Base-by-base conservation (phyloP, 2,329 filamentous ascomycete genomes). In the Balansia obtecta region DNA sequence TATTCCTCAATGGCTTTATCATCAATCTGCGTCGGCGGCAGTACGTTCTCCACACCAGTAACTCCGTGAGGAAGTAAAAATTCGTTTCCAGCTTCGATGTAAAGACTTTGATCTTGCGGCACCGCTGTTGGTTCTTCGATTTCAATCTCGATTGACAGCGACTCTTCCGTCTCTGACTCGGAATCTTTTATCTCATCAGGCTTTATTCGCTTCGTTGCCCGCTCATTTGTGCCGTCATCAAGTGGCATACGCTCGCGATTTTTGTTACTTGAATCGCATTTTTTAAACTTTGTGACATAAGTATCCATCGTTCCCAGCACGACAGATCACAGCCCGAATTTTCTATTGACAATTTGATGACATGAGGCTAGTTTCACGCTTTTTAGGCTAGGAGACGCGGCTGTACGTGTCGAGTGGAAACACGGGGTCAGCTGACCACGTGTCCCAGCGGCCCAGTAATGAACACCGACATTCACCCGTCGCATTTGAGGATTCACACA, bases 1-100 rank as follows among this genome's bases (percentile, higher is more conserved):
- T 95, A 95, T 55, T 87, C 80, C 54, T 85, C 76, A 52, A 95
- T 86, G 2, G 88, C 86, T 52, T 85, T 76, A 57, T 83, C 74
- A 55, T 85, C 83, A 2, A 77, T 77, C 55, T 78, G 71, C 2
- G 91, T 71, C 0, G 75, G 72, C 13, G 87, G 86, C 6, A 95
- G 69, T 6, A 83, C 83, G 54, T 74, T 65, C 57, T 68, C 70
- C n/a, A 68, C 57, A 4, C 64, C 67, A 1, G 65, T 67, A 42
- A 56, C 51, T 37, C 50, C 54, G 39, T 54, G 43, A 16, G 53
- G 52, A n/a, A 51, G 56, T 15, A 51, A 20, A 32, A 42, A 42
- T 16, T 57, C 50, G 12, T 55, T 52, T 44, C 56, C 52, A 40
- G n/a, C 16, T 6, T 13, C 38, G 32, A 52, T 37, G 16, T 46